Evolutionary conservation across 176 grass and related monocot genomes (phyloP).

Genomic region (Zizania latifolia): DNA sequence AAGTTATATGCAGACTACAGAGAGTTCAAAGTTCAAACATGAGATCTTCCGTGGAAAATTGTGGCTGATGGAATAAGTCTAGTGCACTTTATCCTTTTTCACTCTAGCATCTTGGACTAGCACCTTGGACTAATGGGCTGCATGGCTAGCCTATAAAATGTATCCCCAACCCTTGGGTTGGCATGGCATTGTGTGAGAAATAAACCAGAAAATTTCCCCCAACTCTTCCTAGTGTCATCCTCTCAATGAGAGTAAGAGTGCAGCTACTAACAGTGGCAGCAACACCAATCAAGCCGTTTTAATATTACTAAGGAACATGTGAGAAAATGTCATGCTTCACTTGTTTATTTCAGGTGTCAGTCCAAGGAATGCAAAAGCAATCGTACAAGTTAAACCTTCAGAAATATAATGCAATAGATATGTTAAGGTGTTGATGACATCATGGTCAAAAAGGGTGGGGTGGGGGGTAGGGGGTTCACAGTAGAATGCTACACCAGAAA

Average conservation of each 20-base stretch:
- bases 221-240: too few relatives aligned
- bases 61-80: too few relatives aligned
- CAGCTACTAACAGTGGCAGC: too few relatives aligned
- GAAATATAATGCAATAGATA: not conserved
- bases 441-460: not conserved
- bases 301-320: not conserved
- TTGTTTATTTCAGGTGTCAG: not conserved
- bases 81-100: too few relatives aligned
- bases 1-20: conserved; percentile 4
- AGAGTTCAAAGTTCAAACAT: conserved; percentile 7
- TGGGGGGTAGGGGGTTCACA: too few relatives aligned
- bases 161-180: too few relatives aligned
- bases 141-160: too few relatives aligned
- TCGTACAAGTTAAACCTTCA: not conserved
- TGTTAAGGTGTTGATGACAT: not conserved
- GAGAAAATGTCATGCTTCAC: not conserved
- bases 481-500: not conserved
- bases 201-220: too few relatives aligned
- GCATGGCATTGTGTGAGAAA: too few relatives aligned
- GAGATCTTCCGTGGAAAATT: not conserved
- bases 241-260: too few relatives aligned
- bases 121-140: too few relatives aligned
- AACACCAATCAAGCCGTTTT: not conserved
- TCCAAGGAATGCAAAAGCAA: conserved; percentile 8
- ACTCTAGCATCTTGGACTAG: too few relatives aligned